phyloP scores from a whole-genome alignment of 257 asterid genomes.

The Henckelia pumila region DNA sequence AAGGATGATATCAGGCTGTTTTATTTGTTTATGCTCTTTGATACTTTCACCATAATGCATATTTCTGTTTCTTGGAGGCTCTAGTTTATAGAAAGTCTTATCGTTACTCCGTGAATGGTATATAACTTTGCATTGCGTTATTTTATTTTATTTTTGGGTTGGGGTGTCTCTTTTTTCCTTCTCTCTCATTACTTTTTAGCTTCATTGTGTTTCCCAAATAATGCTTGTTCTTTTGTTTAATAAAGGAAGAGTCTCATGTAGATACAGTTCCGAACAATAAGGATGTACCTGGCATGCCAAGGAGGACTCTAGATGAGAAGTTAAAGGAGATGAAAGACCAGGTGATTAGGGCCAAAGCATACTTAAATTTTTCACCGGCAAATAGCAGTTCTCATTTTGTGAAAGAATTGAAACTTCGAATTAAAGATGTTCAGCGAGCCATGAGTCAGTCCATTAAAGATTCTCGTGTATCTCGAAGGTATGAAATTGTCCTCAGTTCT shows the following conservation, averaged over 20 bases:
- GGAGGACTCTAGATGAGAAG: constrained; percentile 51
- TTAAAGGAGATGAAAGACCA: constrained; percentile 84
- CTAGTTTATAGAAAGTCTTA: constrained; percentile 11
- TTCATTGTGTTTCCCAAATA: constrained; percentile 19
- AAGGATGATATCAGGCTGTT: constrained; percentile 22
- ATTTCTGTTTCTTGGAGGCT: constrained; percentile 1
- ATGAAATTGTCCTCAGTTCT: constrained; percentile 13
- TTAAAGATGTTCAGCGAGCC: constrained; percentile 86
- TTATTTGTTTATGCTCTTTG: constrained; percentile 10
- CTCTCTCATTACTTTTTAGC: constrained; percentile 1
- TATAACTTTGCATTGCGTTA: neutral
- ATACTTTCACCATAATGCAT: constrained; percentile 15
- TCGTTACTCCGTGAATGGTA: constrained; percentile 5
- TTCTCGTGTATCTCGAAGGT: constrained; percentile 69
- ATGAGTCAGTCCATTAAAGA: constrained; percentile 53
- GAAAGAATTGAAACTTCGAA: constrained; percentile 78
- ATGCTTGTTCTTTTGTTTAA: constrained; percentile 26
- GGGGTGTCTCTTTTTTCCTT: neutral
- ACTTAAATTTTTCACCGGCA: constrained; percentile 56
- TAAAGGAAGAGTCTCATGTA: constrained; percentile 46
- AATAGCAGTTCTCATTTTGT: constrained; percentile 74
- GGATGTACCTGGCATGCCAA: constrained; percentile 30
- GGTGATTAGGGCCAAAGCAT: constrained; percentile 74
- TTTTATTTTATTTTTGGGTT: constrained; percentile 2
- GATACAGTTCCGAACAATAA: constrained; percentile 35